These are phyloP conservation scores for Chrysanthemum seticuspe DNA, from an alignment of 129 eudicot species.

Conservation along the genomic window DNA sequence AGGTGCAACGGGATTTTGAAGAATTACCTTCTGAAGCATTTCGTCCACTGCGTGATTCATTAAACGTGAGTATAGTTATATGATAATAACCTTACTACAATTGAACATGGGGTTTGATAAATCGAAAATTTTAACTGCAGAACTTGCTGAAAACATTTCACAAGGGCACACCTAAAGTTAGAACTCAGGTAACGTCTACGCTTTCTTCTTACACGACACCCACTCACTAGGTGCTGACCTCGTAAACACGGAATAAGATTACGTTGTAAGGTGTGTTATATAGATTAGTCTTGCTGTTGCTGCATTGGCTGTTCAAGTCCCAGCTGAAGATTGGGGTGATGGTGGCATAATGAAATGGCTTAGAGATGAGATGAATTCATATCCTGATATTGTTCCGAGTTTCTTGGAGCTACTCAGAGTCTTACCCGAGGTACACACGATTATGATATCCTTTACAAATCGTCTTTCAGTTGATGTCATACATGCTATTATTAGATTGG, in stretches of 20 bases:
- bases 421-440: constrained; percentile 77
- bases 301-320: constrained; percentile 98
- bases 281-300: constrained; percentile 99
- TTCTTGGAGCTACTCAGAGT: constrained; percentile 93
- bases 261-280: constrained; percentile 24
- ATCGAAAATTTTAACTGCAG: constrained; percentile 45
- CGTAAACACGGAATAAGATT: neutral
- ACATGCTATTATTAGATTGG: constrained; percentile 4
- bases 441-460: neutral
- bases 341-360: constrained; percentile 95
- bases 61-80: constrained; percentile 53
- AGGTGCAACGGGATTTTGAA: constrained; percentile 99
- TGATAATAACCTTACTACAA: constrained; percentile 2
- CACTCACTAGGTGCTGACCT: constrained; percentile 1
- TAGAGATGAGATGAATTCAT: constrained; percentile 80
- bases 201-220: neutral
- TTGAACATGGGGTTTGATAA: constrained; percentile 19
- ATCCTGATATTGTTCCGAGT: constrained; percentile 79
- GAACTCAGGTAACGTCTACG: constrained; percentile 84
- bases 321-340: constrained; percentile 98
- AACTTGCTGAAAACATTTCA: constrained; percentile 81
- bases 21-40: constrained; percentile 98
- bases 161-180: constrained; percentile 96
- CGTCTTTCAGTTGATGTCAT: constrained; percentile 19
- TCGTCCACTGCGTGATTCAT: constrained; percentile 85